These are phyloP conservation scores for Colletotrichum endophyticum DNA, from an alignment of 2,329 filamentous ascomycete genomes.

Conservation along the genomic window DNA sequence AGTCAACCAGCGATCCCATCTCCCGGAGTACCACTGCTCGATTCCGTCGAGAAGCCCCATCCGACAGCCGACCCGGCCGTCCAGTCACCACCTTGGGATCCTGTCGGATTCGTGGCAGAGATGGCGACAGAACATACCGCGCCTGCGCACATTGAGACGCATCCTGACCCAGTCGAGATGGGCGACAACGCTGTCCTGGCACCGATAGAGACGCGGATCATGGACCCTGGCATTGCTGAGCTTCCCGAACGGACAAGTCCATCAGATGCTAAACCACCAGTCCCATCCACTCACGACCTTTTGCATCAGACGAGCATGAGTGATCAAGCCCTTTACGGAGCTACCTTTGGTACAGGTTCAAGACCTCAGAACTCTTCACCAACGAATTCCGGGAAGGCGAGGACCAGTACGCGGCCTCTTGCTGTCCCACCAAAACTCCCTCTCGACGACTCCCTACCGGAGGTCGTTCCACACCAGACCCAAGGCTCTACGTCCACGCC, in stretches of 20 bases:
- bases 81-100: slow-evolving; percentile 32
- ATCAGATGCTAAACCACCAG: slow-evolving; percentile 25
- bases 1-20: neutral
- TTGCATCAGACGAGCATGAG: slow-evolving; percentile 21
- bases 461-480: neutral
- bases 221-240: slow-evolving; percentile 38
- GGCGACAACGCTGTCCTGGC: slow-evolving; percentile 41
- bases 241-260: slow-evolving; percentile 38
- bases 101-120: slow-evolving; percentile 51
- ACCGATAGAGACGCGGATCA: slow-evolving; percentile 35
- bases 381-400: neutral
- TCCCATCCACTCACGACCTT: neutral
- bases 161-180: slow-evolving; percentile 52
- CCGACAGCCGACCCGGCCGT: slow-evolving; percentile 32
- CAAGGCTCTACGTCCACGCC: neutral
- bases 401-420: neutral
- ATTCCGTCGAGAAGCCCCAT: slow-evolving; percentile 35
- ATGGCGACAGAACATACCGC: slow-evolving; percentile 50
- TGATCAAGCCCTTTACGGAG: slow-evolving; percentile 12
- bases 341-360: slow-evolving; percentile 17
- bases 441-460: neutral
- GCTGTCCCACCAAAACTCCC: neutral
- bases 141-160: slow-evolving; percentile 42
- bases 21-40: slow-evolving; percentile 34
- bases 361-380: slow-evolving; percentile 9